phyloP scores from a whole-genome alignment of 2,329 filamentous ascomycete genomes.

The Hirsutella rhossiliensis region DNA sequence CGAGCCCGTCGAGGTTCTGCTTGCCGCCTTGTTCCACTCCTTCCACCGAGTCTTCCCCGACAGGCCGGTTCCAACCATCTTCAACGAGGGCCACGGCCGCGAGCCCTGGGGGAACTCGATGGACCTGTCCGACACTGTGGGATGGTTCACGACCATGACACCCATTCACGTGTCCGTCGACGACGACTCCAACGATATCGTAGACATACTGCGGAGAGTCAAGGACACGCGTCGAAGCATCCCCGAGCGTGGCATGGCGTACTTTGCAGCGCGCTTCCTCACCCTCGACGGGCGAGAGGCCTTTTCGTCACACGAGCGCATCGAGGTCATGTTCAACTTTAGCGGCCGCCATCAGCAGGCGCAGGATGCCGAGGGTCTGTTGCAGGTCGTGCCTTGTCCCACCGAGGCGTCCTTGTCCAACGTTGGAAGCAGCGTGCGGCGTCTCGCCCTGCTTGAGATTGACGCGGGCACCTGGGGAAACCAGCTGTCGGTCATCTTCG shows the following conservation, averaged over 20 bases:
- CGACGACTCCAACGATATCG: background rate
- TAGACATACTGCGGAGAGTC: background rate
- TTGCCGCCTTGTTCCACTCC: background rate
- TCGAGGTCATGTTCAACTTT: too few species aligned
- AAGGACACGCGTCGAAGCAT: conserved; percentile 1
- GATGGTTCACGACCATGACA: conserved; percentile 25
- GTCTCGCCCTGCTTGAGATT: too few species aligned
- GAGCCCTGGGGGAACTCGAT: conserved; percentile 16
- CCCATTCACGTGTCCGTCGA: conserved; percentile 9
- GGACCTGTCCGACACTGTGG: conserved; percentile 21
- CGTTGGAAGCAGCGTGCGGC: too few species aligned
- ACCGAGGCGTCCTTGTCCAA: too few species aligned
- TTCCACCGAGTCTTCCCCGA: background rate
- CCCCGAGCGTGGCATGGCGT: background rate
- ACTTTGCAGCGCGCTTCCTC: too few species aligned
- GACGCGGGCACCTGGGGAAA: too few species aligned
- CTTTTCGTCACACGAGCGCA: too few species aligned
- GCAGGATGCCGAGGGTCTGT: too few species aligned
- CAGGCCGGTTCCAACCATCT: conserved; percentile 12
- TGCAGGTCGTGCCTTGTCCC: too few species aligned
- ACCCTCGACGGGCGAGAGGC: too few species aligned
- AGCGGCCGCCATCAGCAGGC: too few species aligned
- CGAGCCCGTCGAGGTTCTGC: background rate
- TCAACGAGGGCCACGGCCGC: conserved; percentile 11
- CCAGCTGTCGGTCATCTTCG: too few species aligned